Evolutionary conservation across 2,329 filamentous ascomycete genomes (phyloP), one percentile per base, ranked within the genome.

Genomic region (Zymoseptoria brevis): DNA sequence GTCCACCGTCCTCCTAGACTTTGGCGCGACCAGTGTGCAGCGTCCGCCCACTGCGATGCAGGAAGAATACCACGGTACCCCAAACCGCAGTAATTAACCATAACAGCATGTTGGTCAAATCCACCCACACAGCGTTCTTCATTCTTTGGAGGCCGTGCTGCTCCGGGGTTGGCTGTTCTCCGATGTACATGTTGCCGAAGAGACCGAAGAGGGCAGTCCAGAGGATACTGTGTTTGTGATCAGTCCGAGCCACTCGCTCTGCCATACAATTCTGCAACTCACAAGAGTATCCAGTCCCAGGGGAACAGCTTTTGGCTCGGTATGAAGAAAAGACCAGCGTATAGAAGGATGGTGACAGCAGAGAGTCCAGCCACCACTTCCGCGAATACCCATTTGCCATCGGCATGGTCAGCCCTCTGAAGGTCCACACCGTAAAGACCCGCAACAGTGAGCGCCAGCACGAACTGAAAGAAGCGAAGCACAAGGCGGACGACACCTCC

Each of bases 81-180:
- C 80, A 83, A 11, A 81, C 60, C 3, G 83, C 80, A 2, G 83
- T 85, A 53, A 86, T 73, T 54, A 90, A 75, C 91, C 91, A 96
- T 55, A 96, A 78, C 13, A 90, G 71, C 72, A 90, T 82, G 71
- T 87, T 89, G 53, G 82, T 77, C 55, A 96, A 74, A 72, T 93
- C 88, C 52, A 96, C 80, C 88, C 89, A 96, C 16, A 94, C 89
- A 4, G 90, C 89, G 70, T 87, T 85, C 77, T 91, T 90, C 90
- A 96, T 96, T 58, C 89, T 82, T 65, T 79, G 76, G 59, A 93
- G 81, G 54, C 81, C 85, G 49, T 68, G 67, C 53, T 74, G 71
- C 70, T 89, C 81, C 5, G 71, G 69, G 9, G 68, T 72, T 0
- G 86, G 73, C 60, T 90, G 73, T 68, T 86, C 85, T 57, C 83